Base-by-base conservation (phyloP, 352 stramenopile genomes). In the Blastocystis sp. region DNA sequence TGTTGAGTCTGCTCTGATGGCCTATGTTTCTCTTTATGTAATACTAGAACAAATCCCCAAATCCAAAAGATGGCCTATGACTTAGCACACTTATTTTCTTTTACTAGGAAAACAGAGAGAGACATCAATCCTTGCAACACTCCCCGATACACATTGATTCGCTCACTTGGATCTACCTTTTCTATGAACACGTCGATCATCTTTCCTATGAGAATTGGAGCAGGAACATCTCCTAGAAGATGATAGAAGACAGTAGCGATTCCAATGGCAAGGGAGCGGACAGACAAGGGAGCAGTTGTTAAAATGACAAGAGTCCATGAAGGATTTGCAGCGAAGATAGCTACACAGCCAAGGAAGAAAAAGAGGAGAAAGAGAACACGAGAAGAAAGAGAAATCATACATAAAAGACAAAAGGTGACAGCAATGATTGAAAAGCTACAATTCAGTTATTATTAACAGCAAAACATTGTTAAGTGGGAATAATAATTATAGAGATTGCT, bases 261-360 rank as follows among this genome's bases (percentile, higher is more conserved):
- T n/a, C 75, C 75, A 29, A 87, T 54, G 29, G 75, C 75, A 6
- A 87, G 43, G 5, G 75, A 47, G 7, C 75, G 75, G n/a, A 87
- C 11, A 45, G 47, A 29, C 8, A 5, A 39, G 29, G 75, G 61
- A 20, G 61, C 43, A 20, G 55, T 87, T 9, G 26, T 87, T 13
- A 87, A 41, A 75, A 87, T 75, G 3, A 73, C 75, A 15, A 87
- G 37, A 26, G 75, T 87, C 55, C 61, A 87, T 6, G 75, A 87
- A 70, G 75, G 55, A 69, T 87, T 87, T 13, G 75, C 55, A 87
- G 75, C 75, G 55, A 87, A 87, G 15, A 87, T 68, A 2, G 61
- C 20, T 29, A 87, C 75, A 20, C 75, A 87, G n/a, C 55, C 61
- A 26, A 87, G 4, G 41, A 87, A 87, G 75, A 87, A 87, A n/a